These are phyloP conservation scores for Triglochin maritima DNA, from an alignment of 106 monocot genomes.

Conservation along the genomic window DNA sequence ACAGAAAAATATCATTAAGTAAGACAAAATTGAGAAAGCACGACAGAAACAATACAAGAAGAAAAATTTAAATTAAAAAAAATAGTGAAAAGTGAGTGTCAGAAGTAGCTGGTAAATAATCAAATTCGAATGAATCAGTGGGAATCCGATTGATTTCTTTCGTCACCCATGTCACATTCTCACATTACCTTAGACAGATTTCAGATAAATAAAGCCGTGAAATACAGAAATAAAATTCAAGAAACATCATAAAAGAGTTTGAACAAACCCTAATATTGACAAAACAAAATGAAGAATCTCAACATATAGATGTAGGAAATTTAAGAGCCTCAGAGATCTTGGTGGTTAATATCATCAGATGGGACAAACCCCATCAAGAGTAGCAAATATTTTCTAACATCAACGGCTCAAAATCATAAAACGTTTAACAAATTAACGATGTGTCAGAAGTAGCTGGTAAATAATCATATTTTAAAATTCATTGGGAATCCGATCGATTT, in stretches of 20 bases:
- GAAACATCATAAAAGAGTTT: neutral
- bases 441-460: constrained; percentile 22
- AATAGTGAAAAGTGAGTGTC: neutral
- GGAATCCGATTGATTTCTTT: constrained; percentile 8
- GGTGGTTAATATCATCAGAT: constrained; percentile 3
- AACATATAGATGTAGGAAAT: neutral
- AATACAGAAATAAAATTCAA: no score
- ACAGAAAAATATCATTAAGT: no score
- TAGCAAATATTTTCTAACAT: constrained; percentile 11
- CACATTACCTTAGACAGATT: no score
- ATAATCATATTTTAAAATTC: constrained; percentile 8
- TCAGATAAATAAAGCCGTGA: no score
- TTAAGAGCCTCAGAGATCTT: constrained; percentile 10
- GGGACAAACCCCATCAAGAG: constrained; percentile 6
- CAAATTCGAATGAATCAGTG: constrained; percentile 11
- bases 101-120: constrained; percentile 15
- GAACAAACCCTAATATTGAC: neutral
- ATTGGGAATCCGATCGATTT: constrained; percentile 10
- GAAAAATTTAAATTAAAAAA: no score
- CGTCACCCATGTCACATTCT: neutral
- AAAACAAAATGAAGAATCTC: neutral
- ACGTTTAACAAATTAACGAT: neutral
- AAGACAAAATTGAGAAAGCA: no score
- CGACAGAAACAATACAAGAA: no score
- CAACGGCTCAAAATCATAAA: neutral